Percentiles rank a stretch among this genome's conserved stretches.
phyloP scores from a whole-genome alignment of 2,329 filamentous ascomycete genomes.

The Paecilomyces sp. region DNA sequence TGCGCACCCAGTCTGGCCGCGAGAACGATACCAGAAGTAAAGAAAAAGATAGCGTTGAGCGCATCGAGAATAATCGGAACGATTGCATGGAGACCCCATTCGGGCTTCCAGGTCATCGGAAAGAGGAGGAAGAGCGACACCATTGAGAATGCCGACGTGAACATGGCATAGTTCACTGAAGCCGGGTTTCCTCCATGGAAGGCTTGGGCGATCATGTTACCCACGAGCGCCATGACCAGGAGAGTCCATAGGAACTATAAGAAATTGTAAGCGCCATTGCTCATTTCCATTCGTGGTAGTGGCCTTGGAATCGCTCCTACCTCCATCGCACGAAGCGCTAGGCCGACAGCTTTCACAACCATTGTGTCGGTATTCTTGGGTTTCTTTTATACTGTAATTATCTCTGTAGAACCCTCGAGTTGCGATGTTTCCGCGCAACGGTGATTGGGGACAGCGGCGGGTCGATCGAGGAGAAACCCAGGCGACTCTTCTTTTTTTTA shows the following conservation, averaged over 20 bases:
- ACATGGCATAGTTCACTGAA: constrained; percentile 50
- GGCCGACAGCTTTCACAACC: constrained; percentile 4
- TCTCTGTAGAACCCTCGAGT: neutral
- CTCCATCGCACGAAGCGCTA: constrained; percentile 7
- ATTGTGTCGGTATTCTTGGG: neutral
- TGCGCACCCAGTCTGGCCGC: constrained; percentile 38
- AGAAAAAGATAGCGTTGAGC: constrained; percentile 43
- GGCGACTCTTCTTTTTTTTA: neutral
- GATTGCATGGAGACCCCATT: constrained; percentile 30
- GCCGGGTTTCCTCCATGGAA: constrained; percentile 49
- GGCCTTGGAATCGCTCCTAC: neutral
- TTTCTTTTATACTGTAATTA: neutral
- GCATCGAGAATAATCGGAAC: constrained; percentile 38
- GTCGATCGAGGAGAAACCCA: neutral
- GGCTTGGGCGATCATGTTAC: constrained; percentile 54
- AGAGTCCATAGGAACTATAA: constrained; percentile 38
- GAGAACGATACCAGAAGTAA: constrained; percentile 42
- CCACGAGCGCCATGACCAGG: constrained; percentile 54
- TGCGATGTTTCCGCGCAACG: neutral
- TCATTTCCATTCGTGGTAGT: neutral
- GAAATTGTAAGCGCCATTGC: neutral
- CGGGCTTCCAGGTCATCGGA: constrained; percentile 33
- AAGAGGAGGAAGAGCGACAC: constrained; percentile 43
- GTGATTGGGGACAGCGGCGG: neutral
- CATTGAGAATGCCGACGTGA: constrained; percentile 40